phyloP scores from a whole-genome alignment of 495 filamentous ascomycete genomes.

The Pseudevernia furfuracea region DNA sequence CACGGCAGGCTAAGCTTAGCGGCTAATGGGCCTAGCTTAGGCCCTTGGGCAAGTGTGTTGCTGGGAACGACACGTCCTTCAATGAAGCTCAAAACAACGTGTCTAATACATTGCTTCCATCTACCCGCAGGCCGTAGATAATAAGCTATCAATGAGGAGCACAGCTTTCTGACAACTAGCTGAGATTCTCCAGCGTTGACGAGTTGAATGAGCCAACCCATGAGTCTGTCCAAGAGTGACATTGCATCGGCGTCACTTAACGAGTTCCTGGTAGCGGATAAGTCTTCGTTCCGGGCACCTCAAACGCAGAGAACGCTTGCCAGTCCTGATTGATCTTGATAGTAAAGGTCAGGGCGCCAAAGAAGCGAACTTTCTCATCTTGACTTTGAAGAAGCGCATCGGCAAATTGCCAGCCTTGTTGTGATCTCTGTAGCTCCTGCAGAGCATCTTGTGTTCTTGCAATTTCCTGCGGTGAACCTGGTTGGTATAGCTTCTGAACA shows the following conservation, averaged over 20 bases:
- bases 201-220: constrained; percentile 57
- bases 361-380: constrained; percentile 73
- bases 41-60: constrained; percentile 43
- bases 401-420: constrained; percentile 78
- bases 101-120: constrained; percentile 62
- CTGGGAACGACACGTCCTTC: constrained; percentile 41
- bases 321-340: constrained; percentile 84
- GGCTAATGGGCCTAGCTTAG: constrained; percentile 46
- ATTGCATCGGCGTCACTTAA: constrained; percentile 53
- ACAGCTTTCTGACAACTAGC: constrained; percentile 75
- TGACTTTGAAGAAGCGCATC: constrained; percentile 58
- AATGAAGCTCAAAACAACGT: constrained; percentile 57
- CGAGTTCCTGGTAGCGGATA: constrained; percentile 41
- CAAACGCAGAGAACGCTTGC: constrained; percentile 35
- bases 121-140: constrained; percentile 62
- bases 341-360: constrained; percentile 87
- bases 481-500: constrained; percentile 62
- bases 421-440: constrained; percentile 64
- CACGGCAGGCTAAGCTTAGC: constrained; percentile 46
- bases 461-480: constrained; percentile 53
- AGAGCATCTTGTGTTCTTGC: constrained; percentile 67
- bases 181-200: constrained; percentile 50
- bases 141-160: constrained; percentile 70
- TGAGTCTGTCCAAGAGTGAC: constrained; percentile 60
- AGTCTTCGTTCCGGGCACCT: constrained; percentile 10